Evolutionary conservation across 2,329 filamentous ascomycete species (phyloP).

Genomic region (Pyricularia sp.): DNA sequence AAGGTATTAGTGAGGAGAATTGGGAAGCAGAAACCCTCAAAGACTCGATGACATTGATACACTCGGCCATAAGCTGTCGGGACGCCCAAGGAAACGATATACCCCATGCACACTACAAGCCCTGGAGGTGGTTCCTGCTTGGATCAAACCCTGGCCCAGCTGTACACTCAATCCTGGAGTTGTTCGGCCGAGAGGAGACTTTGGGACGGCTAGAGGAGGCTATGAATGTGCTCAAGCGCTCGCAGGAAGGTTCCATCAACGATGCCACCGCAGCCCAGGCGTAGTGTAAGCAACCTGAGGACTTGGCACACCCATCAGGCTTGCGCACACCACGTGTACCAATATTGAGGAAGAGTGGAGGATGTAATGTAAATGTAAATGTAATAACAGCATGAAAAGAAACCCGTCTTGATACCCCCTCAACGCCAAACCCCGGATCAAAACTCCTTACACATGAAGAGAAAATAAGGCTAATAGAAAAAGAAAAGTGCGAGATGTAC

Average conservation of each 20-base stretch:
- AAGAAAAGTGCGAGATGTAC: background rate
- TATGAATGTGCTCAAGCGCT: background rate
- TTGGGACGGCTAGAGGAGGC: slow-evolving; percentile 14
- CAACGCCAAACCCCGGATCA: background rate
- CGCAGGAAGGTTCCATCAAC: background rate
- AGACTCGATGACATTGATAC: background rate
- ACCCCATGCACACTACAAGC: slow-evolving; percentile 4
- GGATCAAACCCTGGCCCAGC: background rate
- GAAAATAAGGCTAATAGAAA: background rate
- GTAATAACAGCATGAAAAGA: background rate
- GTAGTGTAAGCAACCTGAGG: background rate
- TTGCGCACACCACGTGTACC: background rate
- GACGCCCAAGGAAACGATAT: slow-evolving; percentile 5
- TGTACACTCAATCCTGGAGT: slow-evolving; percentile 13
- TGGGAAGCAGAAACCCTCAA: slow-evolving; percentile 11
- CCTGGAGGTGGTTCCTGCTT: slow-evolving; percentile 3
- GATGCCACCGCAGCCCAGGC: background rate
- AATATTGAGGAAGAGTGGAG: background rate
- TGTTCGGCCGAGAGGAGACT: slow-evolving; percentile 20
- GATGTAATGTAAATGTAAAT: background rate
- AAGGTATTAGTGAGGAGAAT: background rate
- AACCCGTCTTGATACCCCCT: background rate
- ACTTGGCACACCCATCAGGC: background rate
- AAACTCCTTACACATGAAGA: background rate
- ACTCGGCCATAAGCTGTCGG: background rate